Percentiles rank a stretch among this genome's conserved stretches.
phyloP scores from a whole-genome alignment of 768 basidiomycete genomes.

The Suillus lakei region DNA sequence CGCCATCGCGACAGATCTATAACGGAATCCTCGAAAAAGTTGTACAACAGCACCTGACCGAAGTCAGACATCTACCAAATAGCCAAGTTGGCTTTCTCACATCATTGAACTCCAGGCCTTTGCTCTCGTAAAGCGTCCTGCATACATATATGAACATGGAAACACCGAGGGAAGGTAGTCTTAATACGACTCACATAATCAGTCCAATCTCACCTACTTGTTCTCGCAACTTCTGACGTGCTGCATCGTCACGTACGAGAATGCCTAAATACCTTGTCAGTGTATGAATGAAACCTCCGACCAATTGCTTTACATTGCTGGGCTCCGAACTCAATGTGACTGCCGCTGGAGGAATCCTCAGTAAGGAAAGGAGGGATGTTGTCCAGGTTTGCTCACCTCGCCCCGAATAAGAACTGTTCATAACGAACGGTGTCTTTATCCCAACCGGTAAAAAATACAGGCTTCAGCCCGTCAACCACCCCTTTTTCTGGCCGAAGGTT shows the following conservation, averaged over 20 bases:
- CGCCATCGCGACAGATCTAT: slow-evolving; percentile 61
- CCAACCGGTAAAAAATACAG: slow-evolving; percentile 60
- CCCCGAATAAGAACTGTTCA: slow-evolving; percentile 62
- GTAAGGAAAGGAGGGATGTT: not conserved
- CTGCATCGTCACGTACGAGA: slow-evolving; percentile 65
- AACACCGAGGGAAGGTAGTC: not conserved
- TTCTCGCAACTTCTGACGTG: slow-evolving; percentile 48
- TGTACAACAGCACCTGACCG: slow-evolving; percentile 67
- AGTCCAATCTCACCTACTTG: slow-evolving; percentile 63
- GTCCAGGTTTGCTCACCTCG: slow-evolving; percentile 39
- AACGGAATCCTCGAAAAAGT: slow-evolving; percentile 73
- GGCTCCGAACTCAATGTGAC: slow-evolving; percentile 62
- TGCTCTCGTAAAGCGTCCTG: slow-evolving; percentile 39
- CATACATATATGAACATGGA: not conserved
- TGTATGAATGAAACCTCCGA: not conserved
- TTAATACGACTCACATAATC: slow-evolving; percentile 51
- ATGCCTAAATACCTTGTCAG: slow-evolving; percentile 50
- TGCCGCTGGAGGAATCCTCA: slow-evolving; percentile 40
- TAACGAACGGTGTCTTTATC: slow-evolving; percentile 47
- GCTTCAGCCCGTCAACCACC: slow-evolving; percentile 55
- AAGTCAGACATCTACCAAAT: not conserved
- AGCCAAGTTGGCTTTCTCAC: slow-evolving; percentile 4
- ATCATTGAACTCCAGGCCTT: slow-evolving; percentile 33
- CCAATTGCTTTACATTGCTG: slow-evolving; percentile 55
- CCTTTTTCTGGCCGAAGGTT: slow-evolving; percentile 58